Percentiles rank a stretch among this genome's conserved stretches.
phyloP scores from a whole-genome alignment of 73 alveolate species.

The Paramecium octaurelia region DNA sequence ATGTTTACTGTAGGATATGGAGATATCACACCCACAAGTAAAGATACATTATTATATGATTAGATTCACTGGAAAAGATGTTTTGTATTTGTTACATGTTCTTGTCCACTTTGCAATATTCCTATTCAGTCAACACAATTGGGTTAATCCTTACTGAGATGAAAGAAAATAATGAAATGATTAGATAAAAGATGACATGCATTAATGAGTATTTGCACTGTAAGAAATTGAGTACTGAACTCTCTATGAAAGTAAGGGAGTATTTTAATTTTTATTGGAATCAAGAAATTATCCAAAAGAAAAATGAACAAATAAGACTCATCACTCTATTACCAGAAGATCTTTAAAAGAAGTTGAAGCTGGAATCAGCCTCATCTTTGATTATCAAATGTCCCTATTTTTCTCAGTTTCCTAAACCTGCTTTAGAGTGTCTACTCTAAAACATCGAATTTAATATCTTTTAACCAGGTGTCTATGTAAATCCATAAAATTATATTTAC shows the following conservation, averaged over 20 bases:
- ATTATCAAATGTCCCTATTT: slow-evolving; percentile 30
- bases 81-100: slow-evolving; percentile 42
- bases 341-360: not conserved
- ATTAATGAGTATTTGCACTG: slow-evolving; percentile 49
- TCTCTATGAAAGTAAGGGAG: slow-evolving; percentile 40
- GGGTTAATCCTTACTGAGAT: slow-evolving; percentile 42
- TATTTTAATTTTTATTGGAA: slow-evolving; percentile 52
- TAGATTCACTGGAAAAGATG: slow-evolving; percentile 26
- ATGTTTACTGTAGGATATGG: slow-evolving; percentile 56
- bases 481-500: not conserved
- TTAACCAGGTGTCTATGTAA: not conserved
- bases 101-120: not conserved
- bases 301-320: not conserved
- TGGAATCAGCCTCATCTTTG: not conserved
- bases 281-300: slow-evolving; percentile 16
- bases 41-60: not conserved
- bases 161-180: slow-evolving; percentile 46
- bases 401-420: not conserved
- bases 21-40: slow-evolving; percentile 32
- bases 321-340: slow-evolving; percentile 43
- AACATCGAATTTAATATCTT: not conserved
- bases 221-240: slow-evolving; percentile 29
- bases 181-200: slow-evolving; percentile 23
- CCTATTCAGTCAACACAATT: slow-evolving; percentile 51
- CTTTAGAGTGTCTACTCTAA: not conserved